Conservation (phyloP, 257 asterid species). For the Nicotiana paniculata region DNA sequence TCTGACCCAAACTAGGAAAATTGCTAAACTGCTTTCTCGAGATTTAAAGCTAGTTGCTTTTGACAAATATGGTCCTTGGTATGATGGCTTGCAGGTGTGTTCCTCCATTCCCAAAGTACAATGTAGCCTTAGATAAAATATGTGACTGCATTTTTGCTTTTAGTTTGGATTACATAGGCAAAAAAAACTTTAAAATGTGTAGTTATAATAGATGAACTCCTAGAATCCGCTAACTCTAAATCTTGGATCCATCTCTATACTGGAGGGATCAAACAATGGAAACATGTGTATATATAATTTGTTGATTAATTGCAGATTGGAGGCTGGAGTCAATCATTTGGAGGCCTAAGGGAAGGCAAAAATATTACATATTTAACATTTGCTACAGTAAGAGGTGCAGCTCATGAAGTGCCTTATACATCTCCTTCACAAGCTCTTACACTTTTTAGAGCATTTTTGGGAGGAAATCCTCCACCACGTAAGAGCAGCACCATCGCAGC, state of each 20-base stretch:
- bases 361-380: conserved; percentile 15
- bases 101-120: neutral
- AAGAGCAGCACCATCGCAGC: neutral
- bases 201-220: too few species aligned
- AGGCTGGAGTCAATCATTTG: conserved; percentile 18
- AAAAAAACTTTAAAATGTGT: neutral
- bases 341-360: neutral
- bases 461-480: conserved; percentile 12
- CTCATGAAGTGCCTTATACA: conserved; percentile 23
- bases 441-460: conserved; percentile 16
- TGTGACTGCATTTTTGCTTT: neutral
- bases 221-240: neutral
- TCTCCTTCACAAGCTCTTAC: conserved; percentile 25
- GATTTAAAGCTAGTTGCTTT: conserved; percentile 10
- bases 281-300: neutral
- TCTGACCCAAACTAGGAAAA: conserved; percentile 17
- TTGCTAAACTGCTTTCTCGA: conserved; percentile 16
- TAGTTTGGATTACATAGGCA: neutral
- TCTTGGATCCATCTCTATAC: neutral
- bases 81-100: conserved; percentile 20
- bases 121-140: too few species aligned
- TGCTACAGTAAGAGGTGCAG: conserved; percentile 21
- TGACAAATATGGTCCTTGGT: conserved; percentile 23
- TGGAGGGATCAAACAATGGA: neutral
- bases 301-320: conserved; percentile 8